Evolutionary conservation across 2,329 filamentous ascomycete genomes (phyloP).

Genomic region (Zasmidium angulare): DNA sequence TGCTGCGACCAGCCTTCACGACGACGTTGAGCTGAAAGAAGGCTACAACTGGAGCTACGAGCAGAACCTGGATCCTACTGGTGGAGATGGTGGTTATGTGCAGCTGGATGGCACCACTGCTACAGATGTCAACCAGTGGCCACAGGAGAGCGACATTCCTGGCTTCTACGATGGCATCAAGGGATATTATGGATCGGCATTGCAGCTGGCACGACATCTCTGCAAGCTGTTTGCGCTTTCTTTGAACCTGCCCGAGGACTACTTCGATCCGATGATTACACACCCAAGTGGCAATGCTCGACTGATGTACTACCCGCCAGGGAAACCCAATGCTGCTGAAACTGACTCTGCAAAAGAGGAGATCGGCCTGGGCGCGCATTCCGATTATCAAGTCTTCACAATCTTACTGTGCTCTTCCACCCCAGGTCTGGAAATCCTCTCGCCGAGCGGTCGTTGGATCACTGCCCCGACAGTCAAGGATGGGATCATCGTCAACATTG

Average conservation of each 20-base stretch:
- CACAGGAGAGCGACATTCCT: conserved; percentile 34
- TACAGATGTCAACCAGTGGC: conserved; percentile 34
- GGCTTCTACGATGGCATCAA: conserved; percentile 35
- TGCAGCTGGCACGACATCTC: conserved; percentile 37
- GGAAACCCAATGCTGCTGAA: not conserved
- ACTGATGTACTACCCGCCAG: conserved; percentile 38
- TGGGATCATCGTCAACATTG: conserved; percentile 51
- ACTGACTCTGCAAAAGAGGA: conserved; percentile 10
- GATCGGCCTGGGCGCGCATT: conserved; percentile 37
- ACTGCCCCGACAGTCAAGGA: conserved; percentile 44
- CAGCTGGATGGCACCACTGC: conserved; percentile 26
- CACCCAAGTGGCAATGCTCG: conserved; percentile 38
- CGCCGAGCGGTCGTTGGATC: conserved; percentile 43
- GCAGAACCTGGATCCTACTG: not conserved
- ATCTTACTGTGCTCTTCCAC: conserved; percentile 3
- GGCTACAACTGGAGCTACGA: not conserved
- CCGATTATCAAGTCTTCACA: conserved; percentile 6
- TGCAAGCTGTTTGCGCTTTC: conserved; percentile 39
- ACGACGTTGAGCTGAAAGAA: conserved; percentile 22
- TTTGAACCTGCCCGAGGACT: conserved; percentile 33
- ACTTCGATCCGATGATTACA: conserved; percentile 39
- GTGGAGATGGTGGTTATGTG: not conserved
- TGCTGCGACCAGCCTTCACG: conserved; percentile 34
- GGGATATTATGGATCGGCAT: conserved; percentile 36
- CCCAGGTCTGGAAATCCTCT: conserved; percentile 25